Percentiles rank a stretch among this genome's conserved stretches.
phyloP scores from a whole-genome alignment of 208 protist species.

The Strigomonas culicis region DNA sequence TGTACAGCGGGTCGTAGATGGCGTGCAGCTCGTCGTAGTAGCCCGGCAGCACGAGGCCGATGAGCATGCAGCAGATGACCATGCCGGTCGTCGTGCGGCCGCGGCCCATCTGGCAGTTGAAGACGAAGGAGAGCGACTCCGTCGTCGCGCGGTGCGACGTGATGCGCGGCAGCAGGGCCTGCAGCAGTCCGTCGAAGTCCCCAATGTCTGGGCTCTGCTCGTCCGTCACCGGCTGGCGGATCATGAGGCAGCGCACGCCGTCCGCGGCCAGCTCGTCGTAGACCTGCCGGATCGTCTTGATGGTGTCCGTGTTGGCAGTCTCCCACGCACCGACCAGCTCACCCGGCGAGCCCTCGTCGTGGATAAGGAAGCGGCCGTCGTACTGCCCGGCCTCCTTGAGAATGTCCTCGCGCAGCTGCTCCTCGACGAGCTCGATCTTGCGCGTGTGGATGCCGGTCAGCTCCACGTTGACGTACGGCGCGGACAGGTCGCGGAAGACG shows the following conservation, averaged over 20 bases:
- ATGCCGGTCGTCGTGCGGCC: constrained; percentile 88
- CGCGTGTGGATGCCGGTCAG: constrained; percentile 81
- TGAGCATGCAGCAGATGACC: constrained; percentile 85
- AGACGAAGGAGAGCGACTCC: constrained; percentile 85
- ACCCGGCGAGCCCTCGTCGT: constrained; percentile 81
- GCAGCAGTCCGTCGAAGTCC: constrained; percentile 76
- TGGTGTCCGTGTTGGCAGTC: constrained; percentile 51
- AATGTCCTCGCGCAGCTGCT: constrained; percentile 63
- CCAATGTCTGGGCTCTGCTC: constrained; percentile 79
- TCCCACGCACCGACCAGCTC: constrained; percentile 87
- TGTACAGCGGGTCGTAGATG: constrained; percentile 63
- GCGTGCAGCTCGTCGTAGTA: constrained; percentile 85
- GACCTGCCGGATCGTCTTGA: constrained; percentile 80
- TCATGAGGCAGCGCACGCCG: constrained; percentile 53
- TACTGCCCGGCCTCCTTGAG: constrained; percentile 74
- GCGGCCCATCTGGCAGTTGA: constrained; percentile 90
- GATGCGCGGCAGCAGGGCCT: constrained; percentile 63
- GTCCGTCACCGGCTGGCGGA: constrained; percentile 83
- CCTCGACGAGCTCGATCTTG: constrained; percentile 82
- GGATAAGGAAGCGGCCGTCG: constrained; percentile 79
- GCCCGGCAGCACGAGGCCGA: constrained; percentile 75
- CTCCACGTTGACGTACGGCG: constrained; percentile 89
- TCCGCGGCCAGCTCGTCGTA: constrained; percentile 59
- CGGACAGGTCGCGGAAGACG: constrained; percentile 80
- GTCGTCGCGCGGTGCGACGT: constrained; percentile 57